Evolutionary conservation across 2,329 filamentous ascomycete species (phyloP).

Genomic region (Fusarium robinianum): DNA sequence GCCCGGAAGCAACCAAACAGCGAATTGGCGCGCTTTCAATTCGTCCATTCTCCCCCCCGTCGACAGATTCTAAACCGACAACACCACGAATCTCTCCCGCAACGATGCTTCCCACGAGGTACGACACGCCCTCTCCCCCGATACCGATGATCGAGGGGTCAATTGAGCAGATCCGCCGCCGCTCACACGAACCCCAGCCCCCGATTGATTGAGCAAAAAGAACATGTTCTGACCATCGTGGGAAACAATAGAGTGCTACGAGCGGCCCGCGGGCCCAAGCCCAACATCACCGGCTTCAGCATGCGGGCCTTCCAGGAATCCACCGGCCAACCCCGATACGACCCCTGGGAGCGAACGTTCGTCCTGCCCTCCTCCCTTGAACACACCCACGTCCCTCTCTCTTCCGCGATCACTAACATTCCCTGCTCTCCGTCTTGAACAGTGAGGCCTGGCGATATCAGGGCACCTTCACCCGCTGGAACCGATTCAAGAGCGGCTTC

Average conservation of each 20-base stretch:
- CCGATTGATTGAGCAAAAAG: constrained; percentile 6
- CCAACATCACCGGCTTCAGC: constrained; percentile 92
- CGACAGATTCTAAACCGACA: constrained; percentile 36
- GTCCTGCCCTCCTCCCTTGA: constrained; percentile 44
- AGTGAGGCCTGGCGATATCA: constrained; percentile 96
- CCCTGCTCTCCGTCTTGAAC: constrained; percentile 21
- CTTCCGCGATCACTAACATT: neutral
- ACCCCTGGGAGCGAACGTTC: constrained; percentile 69
- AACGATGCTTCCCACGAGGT: constrained; percentile 49
- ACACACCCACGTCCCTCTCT: neutral
- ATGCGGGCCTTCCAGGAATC: constrained; percentile 77
- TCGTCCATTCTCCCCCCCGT: constrained; percentile 31
- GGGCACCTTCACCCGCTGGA: constrained; percentile 83
- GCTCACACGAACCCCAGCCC: constrained; percentile 12
- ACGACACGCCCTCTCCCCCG: constrained; percentile 17
- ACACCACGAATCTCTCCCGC: constrained; percentile 26
- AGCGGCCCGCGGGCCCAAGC: constrained; percentile 58
- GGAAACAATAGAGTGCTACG: constrained; percentile 49
- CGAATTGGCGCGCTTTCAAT: constrained; percentile 39
- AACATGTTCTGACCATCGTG: constrained; percentile 27
- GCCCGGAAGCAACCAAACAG: constrained; percentile 24
- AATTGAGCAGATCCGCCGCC: too few species aligned
- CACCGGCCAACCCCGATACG: constrained; percentile 64
- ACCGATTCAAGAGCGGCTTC: constrained; percentile 85
- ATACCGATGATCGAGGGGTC: too few species aligned